Base-by-base conservation (phyloP, 2,329 filamentous ascomycete species). In the Cyphellophora attinorum region DNA sequence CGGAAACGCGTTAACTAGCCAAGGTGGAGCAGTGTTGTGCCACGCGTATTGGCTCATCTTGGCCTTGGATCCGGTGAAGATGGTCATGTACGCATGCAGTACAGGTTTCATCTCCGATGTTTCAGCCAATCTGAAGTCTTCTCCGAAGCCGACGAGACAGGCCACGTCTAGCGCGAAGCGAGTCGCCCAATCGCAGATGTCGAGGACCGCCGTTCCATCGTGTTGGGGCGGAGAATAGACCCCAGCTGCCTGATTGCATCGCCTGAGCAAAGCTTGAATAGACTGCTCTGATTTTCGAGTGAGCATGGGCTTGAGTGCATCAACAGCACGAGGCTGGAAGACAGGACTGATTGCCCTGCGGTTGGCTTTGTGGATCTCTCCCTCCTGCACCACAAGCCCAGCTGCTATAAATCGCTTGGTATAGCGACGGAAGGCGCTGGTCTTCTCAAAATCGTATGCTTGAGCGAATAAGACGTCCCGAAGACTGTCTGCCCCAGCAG, bases 11-110 rank as follows among this genome's bases (percentile, higher is more conserved):
- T 25, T n/a, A 25, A 25, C 21, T n/a, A 25, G 21, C 21, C 21
- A 25, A n/a, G 8, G 21, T 25, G 21, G 21, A 25, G 21, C 21
- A 25, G 21, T 25, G 21, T 25, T 25, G n/a, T 25, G 21, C 21
- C 21, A 25, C 21, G 21, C 21, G n/a, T 25, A 25, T 25, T 25
- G 21, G 21, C 21, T 25, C 21, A 25, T 25, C 21, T 25, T 25
- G 21, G 21, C n/a, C n/a, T 25, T 25, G 8, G 21, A 25, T 8
- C 21, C 21, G 8, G 21, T 25, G n/a, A 25, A 25, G 21, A 25
- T 25, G n/a, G 21, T 25, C 21, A 8, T 8, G 21, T 25, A 25
- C 21, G 21, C 21, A n/a, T 8, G 8, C 21, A 25, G 21, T 8
- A 25, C n/a, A 8, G 21, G 21, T n/a, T 25, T 25, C 8, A 25